Base-by-base conservation (phyloP, 805 yeast species). In the Kuraishia capsulata region DNA sequence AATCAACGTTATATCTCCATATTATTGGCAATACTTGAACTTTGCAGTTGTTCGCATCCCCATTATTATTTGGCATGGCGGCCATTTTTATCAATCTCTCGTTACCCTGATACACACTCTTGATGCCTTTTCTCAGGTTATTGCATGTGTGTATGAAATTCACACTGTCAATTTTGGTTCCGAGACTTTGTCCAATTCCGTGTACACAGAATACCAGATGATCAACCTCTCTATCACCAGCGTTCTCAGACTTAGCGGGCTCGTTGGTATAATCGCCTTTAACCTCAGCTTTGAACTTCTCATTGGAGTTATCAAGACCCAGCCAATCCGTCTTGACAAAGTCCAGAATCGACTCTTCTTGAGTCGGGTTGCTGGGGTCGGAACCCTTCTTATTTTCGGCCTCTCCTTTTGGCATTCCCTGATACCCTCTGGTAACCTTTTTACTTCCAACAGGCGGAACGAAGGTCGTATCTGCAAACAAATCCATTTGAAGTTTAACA, bases 151-250 rank as follows among this genome's bases (percentile, higher is more conserved):
- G 95, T 6, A 87, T 78, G 62, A 90, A 92, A 57, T 86, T 86
- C 20, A 90, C 81, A 37, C 81, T 78, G 48, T 88, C 89, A 51
- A 81, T 78, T 50, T 75, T 75, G 34, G 77, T 67, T 2, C 96
- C 94, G 37, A 92, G 62, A 14, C 79, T 74, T 58, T 90, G 98
- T 2, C 97, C 98, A 43, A 90, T 85, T 0, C 98, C 98, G 61
- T 90, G 98, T 21, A 90, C 74, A 52, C 96, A 87, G n/a, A 90
- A 64, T 2, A 89, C 75, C 44, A 90, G 61, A 54, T 71, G 75
- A 35, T 67, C 67, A 19, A 71, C 61, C n/a, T 65, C 59, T 36
- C 76, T 54, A 9, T 59, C 54, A 11, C 58, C 56, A 14, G 52
- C 44, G 46, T 65, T 68, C 23, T 56, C 60, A 0, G 66, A 64